Evolutionary conservation across 768 basidiomycete species (phyloP), one percentile per base, ranked within the genome.

Genomic region (Lentinula detonsa): DNA sequence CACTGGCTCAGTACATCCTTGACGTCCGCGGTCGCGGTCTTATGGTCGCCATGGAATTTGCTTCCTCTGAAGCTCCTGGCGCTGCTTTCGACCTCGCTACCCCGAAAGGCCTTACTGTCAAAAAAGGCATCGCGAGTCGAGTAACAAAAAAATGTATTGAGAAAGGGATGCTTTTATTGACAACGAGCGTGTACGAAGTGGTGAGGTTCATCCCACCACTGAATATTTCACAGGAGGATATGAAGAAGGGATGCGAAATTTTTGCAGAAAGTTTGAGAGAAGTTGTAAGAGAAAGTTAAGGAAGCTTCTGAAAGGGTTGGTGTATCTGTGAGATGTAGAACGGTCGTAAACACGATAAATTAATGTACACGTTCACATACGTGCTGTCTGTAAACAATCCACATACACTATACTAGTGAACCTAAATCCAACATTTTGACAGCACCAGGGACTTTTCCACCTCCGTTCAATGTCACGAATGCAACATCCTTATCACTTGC

Each of bases 191-290:
- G 28, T 95, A 90, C 71, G 90, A 95, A 71, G 88, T 89, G 13
- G 77, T 97, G 61, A 80, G 95, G 68, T 97, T 98, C 78, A 98
- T 98, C 67, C 96, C 96, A 4, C 85, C 96, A 15, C 73, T 98
- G 67, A 95, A 93, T 69, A 83, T 96, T 63, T 83, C 81, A 23
- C 72, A 84, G 72, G 82, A 79, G 70, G 93, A 98, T 70, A 74
- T 97, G 76, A 78, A 74, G 66, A 85, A 85, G 69, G 90, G 90
- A 0, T 78, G 76, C 61, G 68, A 71, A 42, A 85, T 91, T 31
- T 92, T 93, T 71, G 76, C 68, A 37, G 81, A 89, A 68, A 85
- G 90, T 8, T 81, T 94, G n/a, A 8, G 93, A 78, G 33, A 98
- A 82, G 34, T 97, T 83, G 28, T 79, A 73, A 7, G 91, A 85